Evolutionary conservation across 2,329 filamentous ascomycete species (phyloP), one percentile per base, ranked within the genome.

Genomic region (Botrytis paeoniae): DNA sequence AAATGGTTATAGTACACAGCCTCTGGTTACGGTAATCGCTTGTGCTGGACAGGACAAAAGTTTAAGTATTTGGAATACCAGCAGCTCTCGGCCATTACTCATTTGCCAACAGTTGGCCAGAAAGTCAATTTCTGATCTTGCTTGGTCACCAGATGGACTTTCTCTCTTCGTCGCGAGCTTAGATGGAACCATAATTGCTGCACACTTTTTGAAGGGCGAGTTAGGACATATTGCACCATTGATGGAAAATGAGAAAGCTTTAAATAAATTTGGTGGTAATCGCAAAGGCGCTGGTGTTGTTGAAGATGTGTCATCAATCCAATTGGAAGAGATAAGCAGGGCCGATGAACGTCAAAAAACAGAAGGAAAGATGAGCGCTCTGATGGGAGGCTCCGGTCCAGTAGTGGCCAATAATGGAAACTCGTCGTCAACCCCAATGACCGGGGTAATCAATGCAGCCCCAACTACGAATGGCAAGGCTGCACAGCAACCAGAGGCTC

Each of bases 1-100:
- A 69, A 85, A 87, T 48, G 85, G 85, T 1, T 83, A 84, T 69
- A 82, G 81, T 43, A 83, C 85, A 14, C 82, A 83, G 77, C 83
- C 79, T 79, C 87, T 89, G 25, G 94, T 98, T 5, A 98, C 95
- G 0, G 95, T 99, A 0, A 97, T 99, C 78, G 96, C 97, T 14
- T 98, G 95, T 75, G 96, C 95, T 9, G 97, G 96, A 4, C 96
- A 97, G 79, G 96, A 99, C 81, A 98, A 98, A 83, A 96, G 95
- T 3, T 83, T 99, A 60, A 98, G 94, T 79, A 92, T 99, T 54
- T 99, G 96, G 96, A 98, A 98, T 78, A 99, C 97, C 1, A 97
- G 94, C 80, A 97, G 93, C 37, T 95, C 96, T 0, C 87, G 96
- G 35, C 96, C 96, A 0, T 91, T 98, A 32, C 91, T 98, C 32